Evolutionary conservation across 352 stramenopile species (phyloP).

Genomic region (Phytophthora citrophthora): DNA sequence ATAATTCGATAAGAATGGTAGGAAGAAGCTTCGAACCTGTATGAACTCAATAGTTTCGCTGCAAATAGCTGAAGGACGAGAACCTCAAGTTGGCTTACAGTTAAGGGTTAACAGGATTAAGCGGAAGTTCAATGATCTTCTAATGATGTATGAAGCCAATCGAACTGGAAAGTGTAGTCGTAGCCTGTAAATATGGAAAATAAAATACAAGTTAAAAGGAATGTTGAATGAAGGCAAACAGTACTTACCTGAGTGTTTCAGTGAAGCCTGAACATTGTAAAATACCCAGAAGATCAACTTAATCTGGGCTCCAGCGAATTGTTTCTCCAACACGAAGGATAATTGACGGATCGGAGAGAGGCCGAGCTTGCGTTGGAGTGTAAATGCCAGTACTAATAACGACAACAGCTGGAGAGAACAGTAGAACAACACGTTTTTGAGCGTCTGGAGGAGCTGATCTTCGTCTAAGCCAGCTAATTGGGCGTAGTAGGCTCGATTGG

Average conservation of each 20-base stretch:
- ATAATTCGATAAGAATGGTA: too few species aligned
- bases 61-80: too few species aligned
- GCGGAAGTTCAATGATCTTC: too few species aligned
- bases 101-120: too few species aligned
- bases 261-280: conserved; percentile 31
- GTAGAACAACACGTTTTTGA: conserved; percentile 21
- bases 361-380: conserved; percentile 2
- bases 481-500: conserved; percentile 31
- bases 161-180: conserved; percentile 14
- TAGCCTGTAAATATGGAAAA: not conserved
- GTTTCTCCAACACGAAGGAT: conserved; percentile 39
- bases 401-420: conserved; percentile 18
- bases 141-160: conserved; percentile 19
- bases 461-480: conserved; percentile 11
- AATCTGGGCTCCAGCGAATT: conserved; percentile 4
- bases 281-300: not conserved
- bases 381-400: not conserved
- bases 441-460: conserved; percentile 2
- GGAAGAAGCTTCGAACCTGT: too few species aligned
- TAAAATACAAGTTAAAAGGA: not conserved
- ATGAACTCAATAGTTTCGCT: too few species aligned
- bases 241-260: conserved; percentile 29
- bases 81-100: too few species aligned
- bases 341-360: conserved; percentile 36
- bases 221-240: too few species aligned